Evolutionary conservation across 2,329 filamentous ascomycete genomes (phyloP), one percentile per base, ranked within the genome.

Genomic region (Dactylellina parvicollis): DNA sequence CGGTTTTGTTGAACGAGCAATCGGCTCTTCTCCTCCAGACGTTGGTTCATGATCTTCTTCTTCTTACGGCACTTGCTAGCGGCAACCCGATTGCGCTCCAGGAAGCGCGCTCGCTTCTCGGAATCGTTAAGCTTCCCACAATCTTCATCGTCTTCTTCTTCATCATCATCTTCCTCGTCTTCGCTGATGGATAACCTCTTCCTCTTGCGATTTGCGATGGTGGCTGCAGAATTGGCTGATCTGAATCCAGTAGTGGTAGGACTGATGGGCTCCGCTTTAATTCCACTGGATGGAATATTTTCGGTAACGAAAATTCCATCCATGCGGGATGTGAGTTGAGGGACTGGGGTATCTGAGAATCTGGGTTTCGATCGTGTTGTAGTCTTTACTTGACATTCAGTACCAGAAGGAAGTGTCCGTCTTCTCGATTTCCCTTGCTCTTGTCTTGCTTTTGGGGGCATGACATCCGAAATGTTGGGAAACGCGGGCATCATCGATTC

Each of bases 11-110:
- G 71, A 36, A 79, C 76, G 0, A 77, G 74, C 36, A 77, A 75
- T 32, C 77, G 70, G 18, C 79, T 78, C 67, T 76, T 77, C 47
- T 78, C 79, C 75, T 86, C 84, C 34, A 86, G 81, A 36, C 81
- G 78, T 32, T 83, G 81, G 57, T 82, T 83, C 76, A 83, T 84
- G 61, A 83, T 82, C 80, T 85, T 86, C 79, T 85, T 85, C 80
- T 90, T 91, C 77, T 89, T 86, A 2, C 90, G 86, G 78, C 89
- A 92, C 78, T 91, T 92, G 79, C 87, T 89, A 0, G 90, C 90
- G 0, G 90, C 90, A 1, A 90, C 82, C 8, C 90, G 85, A 79
- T 92, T 92, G 72, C 89, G 86, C 80, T 90, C 88, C 0, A 91
- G 83, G 76, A 88, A 88, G 74, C 84, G 85, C 73, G 82, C 83